phyloP scores from a whole-genome alignment of 2,329 filamentous ascomycete genomes.

The Diplodia corticola region DNA sequence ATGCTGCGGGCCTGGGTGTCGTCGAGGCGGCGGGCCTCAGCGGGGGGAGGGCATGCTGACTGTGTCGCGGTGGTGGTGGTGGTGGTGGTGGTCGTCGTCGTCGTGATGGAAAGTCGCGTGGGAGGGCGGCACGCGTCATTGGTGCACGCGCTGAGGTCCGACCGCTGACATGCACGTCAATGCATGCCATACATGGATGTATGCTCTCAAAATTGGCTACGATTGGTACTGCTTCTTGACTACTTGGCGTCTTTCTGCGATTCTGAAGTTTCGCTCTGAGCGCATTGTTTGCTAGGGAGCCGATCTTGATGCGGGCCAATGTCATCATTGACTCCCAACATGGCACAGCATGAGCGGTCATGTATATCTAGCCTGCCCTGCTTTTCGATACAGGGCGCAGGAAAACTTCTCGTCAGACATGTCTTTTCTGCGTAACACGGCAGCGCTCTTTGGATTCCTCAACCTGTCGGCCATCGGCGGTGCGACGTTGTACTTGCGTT shows the following conservation, averaged over 20 bases:
- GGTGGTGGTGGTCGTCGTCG: neutral
- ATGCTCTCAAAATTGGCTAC: neutral
- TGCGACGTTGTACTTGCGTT: slow-evolving; percentile 32
- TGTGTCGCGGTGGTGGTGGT: neutral
- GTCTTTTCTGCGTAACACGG: slow-evolving; percentile 21
- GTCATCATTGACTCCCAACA: slow-evolving; percentile 24
- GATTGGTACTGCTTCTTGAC: neutral
- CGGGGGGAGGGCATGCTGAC: neutral
- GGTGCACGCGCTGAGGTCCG: neutral
- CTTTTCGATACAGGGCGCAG: neutral
- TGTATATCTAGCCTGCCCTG: neutral
- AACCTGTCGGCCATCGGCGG: slow-evolving; percentile 29
- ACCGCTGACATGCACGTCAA: neutral
- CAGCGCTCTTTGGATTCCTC: slow-evolving; percentile 20
- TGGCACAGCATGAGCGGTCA: neutral
- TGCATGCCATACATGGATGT: neutral
- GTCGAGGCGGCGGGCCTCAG: slow-evolving; percentile 18
- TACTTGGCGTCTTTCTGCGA: neutral
- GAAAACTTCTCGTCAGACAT: neutral
- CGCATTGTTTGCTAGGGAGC: neutral
- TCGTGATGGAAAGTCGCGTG: neutral
- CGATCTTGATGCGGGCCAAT: slow-evolving; percentile 18
- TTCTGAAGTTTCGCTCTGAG: neutral
- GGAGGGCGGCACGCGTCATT: slow-evolving; percentile 14
- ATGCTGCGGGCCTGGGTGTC: slow-evolving; percentile 29